Evolutionary conservation across 2,329 filamentous ascomycete genomes (phyloP), one percentile per base, ranked within the genome.

Genomic region (Epichloe sp.): DNA sequence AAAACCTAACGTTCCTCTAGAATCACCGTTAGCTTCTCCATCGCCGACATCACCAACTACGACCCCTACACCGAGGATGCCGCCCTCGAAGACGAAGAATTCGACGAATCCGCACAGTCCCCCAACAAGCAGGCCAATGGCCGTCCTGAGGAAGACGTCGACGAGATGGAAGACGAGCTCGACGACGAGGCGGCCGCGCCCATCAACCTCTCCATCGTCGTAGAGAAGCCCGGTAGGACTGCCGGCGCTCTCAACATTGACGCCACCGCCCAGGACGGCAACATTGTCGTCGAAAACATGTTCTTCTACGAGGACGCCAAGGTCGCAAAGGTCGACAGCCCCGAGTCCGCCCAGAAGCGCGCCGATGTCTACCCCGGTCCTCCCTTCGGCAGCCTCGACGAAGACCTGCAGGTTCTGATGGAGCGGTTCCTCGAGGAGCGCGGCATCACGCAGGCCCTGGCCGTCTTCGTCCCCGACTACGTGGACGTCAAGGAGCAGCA

Each of bases 401-500:
- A 96, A 73, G 91, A 97, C 66, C 80, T 98, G 44, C 91, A 97
- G 76, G 78, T 88, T 50, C 78, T 95, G 60, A 77, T 97, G 66
- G 91, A 97, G 78, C 82, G 85, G 60, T 98, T 91, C 74, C 79
- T 98, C 56, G 89, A 95, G 70, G 93, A 96, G 78, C 82, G 93
- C 60, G 93, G 91, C 57, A 81, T 98, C 70, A 88, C 91, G 63
- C 83, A 85, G 60, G 80, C 84, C 53, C 79, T 98, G 61, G 91
- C 90, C 50, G 73, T 90, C 59, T 96, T 97, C 69, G 84, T 95
- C 44, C 88, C 90, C 38, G 90, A 97, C 68, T 98, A 95, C 73
- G 90, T 97, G 64, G 89, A 97, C 66, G 81, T 86, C 71, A 98
- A 98, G 83, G 93, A 98, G 80, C 91, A 97, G 80, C 86, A 83